phyloP scores from a whole-genome alignment of 192 early-diverging fungal genomes.

The Spinellus fusiger region DNA sequence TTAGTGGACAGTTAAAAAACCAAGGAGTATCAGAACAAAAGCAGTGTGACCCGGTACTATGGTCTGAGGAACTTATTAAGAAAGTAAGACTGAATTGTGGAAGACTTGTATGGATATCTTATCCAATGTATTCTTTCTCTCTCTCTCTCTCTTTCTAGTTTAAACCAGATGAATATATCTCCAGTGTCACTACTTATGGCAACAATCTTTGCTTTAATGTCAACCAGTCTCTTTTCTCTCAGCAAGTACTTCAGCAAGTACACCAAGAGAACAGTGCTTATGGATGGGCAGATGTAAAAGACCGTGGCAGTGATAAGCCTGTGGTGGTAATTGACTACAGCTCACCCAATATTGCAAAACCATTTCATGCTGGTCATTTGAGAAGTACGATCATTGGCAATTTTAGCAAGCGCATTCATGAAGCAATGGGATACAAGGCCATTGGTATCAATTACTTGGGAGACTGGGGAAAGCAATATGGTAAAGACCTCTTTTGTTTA shows the following conservation, averaged over 20 bases:
- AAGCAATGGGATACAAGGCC: conserved; percentile 75
- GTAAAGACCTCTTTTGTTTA: conserved; percentile 27
- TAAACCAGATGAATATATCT: conserved; percentile 38
- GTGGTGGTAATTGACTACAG: conserved; percentile 88
- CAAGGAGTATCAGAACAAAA: not conserved
- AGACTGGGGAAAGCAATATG: conserved; percentile 99
- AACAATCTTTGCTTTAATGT: conserved; percentile 66
- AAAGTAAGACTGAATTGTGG: not conserved
- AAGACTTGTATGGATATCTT: not conserved
- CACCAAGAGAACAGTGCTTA: conserved; percentile 39
- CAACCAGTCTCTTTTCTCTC: conserved; percentile 37
- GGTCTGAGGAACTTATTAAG: not conserved
- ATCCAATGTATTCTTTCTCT: not conserved
- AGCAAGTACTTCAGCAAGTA: conserved; percentile 47
- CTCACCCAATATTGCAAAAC: conserved; percentile 97
- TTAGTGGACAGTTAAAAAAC: not conserved
- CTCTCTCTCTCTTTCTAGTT: conserved; percentile 24
- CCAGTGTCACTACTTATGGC: conserved; percentile 42
- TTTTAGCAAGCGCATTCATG: conserved; percentile 70
- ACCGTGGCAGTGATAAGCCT: not conserved
- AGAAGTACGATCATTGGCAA: conserved; percentile 95
- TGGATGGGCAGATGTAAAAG: conserved; percentile 46
- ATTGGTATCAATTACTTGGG: conserved; percentile 93
- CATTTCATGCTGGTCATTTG: conserved; percentile 95
- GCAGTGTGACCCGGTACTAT: not conserved